These are phyloP conservation scores for Calocybe indica DNA, from an alignment of 768 basidiomycete genomes.

Conservation along the genomic window DNA sequence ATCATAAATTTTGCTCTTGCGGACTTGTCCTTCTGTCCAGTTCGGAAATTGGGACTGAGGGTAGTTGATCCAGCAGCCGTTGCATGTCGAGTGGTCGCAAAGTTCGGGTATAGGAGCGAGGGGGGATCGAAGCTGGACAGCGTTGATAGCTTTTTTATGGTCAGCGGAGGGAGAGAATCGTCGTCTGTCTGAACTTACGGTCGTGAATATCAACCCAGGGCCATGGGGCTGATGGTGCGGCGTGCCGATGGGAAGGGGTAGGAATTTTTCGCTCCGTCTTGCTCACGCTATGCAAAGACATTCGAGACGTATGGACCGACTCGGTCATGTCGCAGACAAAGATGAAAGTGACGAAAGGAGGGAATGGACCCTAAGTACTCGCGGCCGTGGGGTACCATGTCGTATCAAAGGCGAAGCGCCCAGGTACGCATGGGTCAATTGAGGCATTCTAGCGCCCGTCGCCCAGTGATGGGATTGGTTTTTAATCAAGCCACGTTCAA, in stretches of 20 bases:
- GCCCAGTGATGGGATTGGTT: no score
- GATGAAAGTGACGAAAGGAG: no score
- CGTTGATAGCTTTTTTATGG: conserved; percentile 27
- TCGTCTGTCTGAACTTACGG: not conserved
- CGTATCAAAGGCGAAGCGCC: no score
- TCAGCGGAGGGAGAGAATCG: not conserved
- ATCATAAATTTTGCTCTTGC: conserved; percentile 23
- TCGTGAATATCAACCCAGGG: conserved; percentile 20
- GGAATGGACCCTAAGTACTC: no score
- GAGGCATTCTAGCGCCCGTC: no score
- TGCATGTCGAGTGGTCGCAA: conserved; percentile 31
- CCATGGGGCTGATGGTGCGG: conserved; percentile 21
- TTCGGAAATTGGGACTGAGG: conserved; percentile 25
- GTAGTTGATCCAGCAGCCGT: not conserved
- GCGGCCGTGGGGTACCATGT: no score
- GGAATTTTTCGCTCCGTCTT: not conserved
- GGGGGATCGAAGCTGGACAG: conserved; percentile 3
- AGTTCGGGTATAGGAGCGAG: conserved; percentile 21
- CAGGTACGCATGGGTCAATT: no score
- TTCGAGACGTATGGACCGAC: no score
- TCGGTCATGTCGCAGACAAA: no score
- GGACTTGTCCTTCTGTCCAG: conserved; percentile 31
- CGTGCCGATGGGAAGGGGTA: not conserved
- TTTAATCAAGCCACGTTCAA: no score
- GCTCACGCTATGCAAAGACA: no score